These are phyloP conservation scores for Kwoniella shivajii DNA, from an alignment of 1,284 basidiomycete species.

Conservation along the genomic window DNA sequence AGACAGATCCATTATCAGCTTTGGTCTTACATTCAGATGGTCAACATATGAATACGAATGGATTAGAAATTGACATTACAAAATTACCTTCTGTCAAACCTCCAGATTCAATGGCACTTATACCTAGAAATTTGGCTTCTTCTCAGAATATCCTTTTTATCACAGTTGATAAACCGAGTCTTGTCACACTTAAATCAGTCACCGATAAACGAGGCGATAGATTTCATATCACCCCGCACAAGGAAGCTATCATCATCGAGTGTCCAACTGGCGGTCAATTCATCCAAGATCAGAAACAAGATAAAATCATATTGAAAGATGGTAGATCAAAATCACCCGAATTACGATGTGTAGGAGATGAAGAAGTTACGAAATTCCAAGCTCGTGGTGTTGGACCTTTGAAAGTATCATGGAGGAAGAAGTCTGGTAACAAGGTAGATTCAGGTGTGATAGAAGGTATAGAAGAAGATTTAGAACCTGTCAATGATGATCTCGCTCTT, in stretches of 20 bases:
- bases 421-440: slow-evolving; percentile 61
- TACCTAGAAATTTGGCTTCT: slow-evolving; percentile 60
- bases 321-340: slow-evolving; percentile 54
- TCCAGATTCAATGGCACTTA: slow-evolving; percentile 40
- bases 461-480: slow-evolving; percentile 59
- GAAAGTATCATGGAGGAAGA: slow-evolving; percentile 72
- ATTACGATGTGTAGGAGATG: slow-evolving; percentile 69
- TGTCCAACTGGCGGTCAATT: slow-evolving; percentile 67
- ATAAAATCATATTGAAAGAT: slow-evolving; percentile 44
- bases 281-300: slow-evolving; percentile 22
- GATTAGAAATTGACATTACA: slow-evolving; percentile 54
- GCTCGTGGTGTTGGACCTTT: slow-evolving; percentile 78
- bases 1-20: slow-evolving; percentile 33
- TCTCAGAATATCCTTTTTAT: slow-evolving; percentile 75
- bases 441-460: slow-evolving; percentile 80
- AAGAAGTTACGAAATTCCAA: slow-evolving; percentile 66
- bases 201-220: slow-evolving; percentile 67
- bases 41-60: slow-evolving; percentile 1
- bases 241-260: slow-evolving; percentile 73
- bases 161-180: slow-evolving; percentile 64
- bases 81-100: slow-evolving; percentile 46
- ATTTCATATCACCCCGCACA: slow-evolving; percentile 63
- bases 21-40: slow-evolving; percentile 21
- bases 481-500: slow-evolving; percentile 25
- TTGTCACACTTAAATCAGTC: slow-evolving; percentile 70